phyloP scores from a whole-genome alignment of 2,329 filamentous ascomycete species.

The Curvularia lunata region DNA sequence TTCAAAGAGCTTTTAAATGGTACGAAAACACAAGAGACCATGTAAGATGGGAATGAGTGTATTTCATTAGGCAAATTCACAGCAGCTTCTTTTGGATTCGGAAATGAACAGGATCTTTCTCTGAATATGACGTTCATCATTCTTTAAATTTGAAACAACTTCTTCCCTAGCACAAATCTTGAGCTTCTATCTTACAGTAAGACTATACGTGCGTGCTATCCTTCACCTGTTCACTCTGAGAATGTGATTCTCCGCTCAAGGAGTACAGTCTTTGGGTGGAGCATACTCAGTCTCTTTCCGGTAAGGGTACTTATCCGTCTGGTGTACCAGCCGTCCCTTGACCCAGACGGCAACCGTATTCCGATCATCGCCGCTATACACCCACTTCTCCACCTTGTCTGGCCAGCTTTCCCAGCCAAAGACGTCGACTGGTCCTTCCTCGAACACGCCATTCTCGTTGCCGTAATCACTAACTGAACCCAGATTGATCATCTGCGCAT shows the following conservation, averaged over 20 bases:
- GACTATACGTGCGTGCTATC: neutral
- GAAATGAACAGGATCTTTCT: neutral
- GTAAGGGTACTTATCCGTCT: constrained; percentile 23
- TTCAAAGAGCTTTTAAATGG: too few relatives aligned
- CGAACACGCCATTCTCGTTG: constrained; percentile 48
- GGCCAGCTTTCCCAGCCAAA: constrained; percentile 93
- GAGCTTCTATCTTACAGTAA: neutral
- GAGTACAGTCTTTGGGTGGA: neutral
- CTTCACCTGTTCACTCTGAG: too few relatives aligned
- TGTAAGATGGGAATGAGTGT: neutral
- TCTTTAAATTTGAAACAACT: neutral
- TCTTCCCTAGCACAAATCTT: neutral
- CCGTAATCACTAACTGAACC: constrained; percentile 49
- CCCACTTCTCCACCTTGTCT: constrained; percentile 89
- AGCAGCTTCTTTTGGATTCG: too few relatives aligned
- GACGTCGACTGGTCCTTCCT: constrained; percentile 75
- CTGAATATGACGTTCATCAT: neutral
- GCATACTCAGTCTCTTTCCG: neutral
- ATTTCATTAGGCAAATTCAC: neutral
- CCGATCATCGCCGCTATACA: constrained; percentile 90
- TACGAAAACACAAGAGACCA: neutral
- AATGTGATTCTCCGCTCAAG: neutral
- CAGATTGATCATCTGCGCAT: constrained; percentile 82
- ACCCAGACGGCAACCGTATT: constrained; percentile 93
- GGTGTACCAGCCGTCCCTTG: constrained; percentile 78